These are phyloP conservation scores for Cystoisospora suis DNA, from an alignment of 169 alveolate genomes.

Conservation along the genomic window DNA sequence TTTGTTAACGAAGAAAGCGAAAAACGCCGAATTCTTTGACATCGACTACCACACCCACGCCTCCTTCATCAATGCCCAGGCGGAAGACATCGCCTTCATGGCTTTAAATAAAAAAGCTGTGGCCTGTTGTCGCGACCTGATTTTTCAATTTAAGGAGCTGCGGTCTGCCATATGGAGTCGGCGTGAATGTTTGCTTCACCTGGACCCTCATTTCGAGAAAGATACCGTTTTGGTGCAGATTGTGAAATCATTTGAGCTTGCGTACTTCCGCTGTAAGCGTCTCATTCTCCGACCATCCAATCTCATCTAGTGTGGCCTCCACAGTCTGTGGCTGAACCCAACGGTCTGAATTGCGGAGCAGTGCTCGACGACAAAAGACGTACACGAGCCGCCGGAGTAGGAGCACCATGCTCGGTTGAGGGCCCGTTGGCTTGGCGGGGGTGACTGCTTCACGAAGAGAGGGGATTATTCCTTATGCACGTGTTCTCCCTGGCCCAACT, in stretches of 20 bases:
- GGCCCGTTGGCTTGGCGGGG: too few relatives aligned
- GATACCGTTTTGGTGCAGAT: not conserved
- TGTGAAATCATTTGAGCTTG: not conserved
- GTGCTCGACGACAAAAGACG: too few relatives aligned
- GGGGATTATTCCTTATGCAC: too few relatives aligned
- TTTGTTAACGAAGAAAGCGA: not conserved
- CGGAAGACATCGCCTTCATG: not conserved
- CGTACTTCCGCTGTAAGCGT: not conserved
- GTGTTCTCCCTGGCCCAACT: too few relatives aligned
- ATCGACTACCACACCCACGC: constrained; percentile 8
- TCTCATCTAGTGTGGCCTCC: not conserved
- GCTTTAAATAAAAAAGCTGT: not conserved
- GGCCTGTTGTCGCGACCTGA: not conserved
- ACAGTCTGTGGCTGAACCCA: too few relatives aligned
- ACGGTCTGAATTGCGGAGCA: not conserved
- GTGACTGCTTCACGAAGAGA: too few relatives aligned
- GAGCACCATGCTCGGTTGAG: too few relatives aligned
- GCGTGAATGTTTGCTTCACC: not conserved
- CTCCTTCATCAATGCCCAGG: not conserved
- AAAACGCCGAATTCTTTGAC: not conserved
- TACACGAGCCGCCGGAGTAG: too few relatives aligned
- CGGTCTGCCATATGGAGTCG: not conserved
- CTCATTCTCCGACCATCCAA: constrained; percentile 4
- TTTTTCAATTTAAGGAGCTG: not conserved
- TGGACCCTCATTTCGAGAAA: not conserved